These are phyloP conservation scores for Tricholomella constricta DNA, from an alignment of 768 basidiomycete genomes.

Conservation along the genomic window DNA sequence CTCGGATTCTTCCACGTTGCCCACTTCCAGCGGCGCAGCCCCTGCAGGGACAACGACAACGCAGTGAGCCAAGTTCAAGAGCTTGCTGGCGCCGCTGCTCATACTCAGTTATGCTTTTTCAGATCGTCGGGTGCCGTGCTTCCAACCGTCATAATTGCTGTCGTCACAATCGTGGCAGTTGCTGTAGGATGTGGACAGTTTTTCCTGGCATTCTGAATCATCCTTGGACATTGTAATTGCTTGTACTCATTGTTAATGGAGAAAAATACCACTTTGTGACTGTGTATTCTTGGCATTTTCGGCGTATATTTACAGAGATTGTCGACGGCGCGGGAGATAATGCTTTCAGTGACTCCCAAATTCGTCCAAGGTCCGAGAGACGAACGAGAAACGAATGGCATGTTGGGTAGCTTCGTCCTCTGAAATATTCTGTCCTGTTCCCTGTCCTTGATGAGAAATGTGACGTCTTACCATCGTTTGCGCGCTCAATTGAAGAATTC, in stretches of 20 bases:
- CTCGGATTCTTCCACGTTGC: neutral
- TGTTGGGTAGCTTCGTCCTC: no score
- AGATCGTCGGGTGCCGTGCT: conserved; percentile 6
- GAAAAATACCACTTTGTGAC: neutral
- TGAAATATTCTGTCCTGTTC: no score
- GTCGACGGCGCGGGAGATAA: no score
- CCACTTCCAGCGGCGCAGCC: neutral
- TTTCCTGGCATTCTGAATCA: neutral
- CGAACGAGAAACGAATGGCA: no score
- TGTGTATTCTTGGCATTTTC: no score
- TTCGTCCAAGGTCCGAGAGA: no score
- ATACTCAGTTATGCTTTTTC: neutral
- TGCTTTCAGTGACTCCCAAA: no score
- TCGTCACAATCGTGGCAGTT: conserved; percentile 2
- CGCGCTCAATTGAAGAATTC: neutral
- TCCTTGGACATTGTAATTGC: neutral
- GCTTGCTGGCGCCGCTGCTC: neutral
- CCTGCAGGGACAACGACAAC: conserved; percentile 1
- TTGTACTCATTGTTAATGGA: neutral
- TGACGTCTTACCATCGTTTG: neutral
- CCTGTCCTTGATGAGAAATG: no score
- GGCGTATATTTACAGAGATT: no score
- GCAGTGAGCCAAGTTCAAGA: conserved; percentile 3
- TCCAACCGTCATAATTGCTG: neutral
- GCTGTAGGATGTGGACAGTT: conserved; percentile 2